Evolutionary conservation across 805 yeast genomes (phyloP), one percentile per base, ranked within the genome.

Genomic region (Nakazawaea anatomiae): DNA sequence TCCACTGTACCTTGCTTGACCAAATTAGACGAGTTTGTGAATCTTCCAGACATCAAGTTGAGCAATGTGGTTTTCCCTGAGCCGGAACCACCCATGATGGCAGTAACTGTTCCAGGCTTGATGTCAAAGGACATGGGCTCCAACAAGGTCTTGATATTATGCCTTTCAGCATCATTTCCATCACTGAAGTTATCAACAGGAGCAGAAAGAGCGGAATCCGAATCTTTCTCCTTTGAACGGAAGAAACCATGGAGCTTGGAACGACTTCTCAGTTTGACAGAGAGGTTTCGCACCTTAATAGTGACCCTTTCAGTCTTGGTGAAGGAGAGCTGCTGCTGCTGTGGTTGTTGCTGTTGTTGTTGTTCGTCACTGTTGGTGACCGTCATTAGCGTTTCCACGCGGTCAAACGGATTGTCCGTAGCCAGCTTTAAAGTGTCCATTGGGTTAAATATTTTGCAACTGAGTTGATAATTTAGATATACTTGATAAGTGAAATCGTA

Each of bases 41-140:
- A 69, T 55, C 85, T 64, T 44, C 79, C 75, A 0, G 89, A 82
- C 45, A 85, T 62, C 0, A 80, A 79, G 60, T 89, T 89, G 27
- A 89, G 68, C 42, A 89, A 63, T 0, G 96, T 87, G 0, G 96
- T 89, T 60, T 89, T 89, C 4, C 96, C 96, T 3, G 89, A 81
- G 0, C 96, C 96, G 0, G 91, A 85, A 0, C 96, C 92, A 2
- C 96, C 96, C 70, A 89, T 76, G 8, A 89, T 85, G 5, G 95
- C 95, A 65, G 89, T 74, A 39, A 89, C 65, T 8, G 84, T 71
- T 14, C 88, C 87, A 11, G 77, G 63, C 0, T 79, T 76, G 9
- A 87, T 70, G 47, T 80, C 81, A 53, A 87, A 74, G 2, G 87
- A 79, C 44, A 87, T 70, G 30, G 79, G 64, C 36, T 74, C 61